Base-by-base conservation (phyloP, 495 filamentous ascomycete genomes). In the Cetradonia linearis region DNA sequence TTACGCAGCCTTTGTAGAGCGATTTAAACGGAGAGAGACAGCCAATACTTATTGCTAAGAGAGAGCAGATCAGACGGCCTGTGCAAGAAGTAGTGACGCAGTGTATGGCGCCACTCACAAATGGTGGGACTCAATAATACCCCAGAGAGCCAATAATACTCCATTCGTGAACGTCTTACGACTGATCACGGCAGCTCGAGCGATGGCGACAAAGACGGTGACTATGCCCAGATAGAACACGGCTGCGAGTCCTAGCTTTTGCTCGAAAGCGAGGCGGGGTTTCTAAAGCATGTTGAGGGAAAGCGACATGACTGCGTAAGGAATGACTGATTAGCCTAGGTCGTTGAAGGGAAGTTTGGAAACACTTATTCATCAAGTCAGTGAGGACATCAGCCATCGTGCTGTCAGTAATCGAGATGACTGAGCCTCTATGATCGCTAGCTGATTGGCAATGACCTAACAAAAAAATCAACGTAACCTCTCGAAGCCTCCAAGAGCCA, bases 1-100 rank as follows among this genome's bases (percentile, higher is more conserved):
- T 11, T 1, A 10, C 20, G 6, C 18, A 14, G 25, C 11, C 25
- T 37, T 3, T 13, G 28, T 70, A 57, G n/a, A 70, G 59, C 11
- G 70, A 67, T 61, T 76, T 76, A 62, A 78, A 75, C 1, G 75
- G 75, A 4, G 76, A 75, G 0, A 78, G 72, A 52, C 76, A 77
- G 18, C 76, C 76, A 25, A 80, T 72, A 10, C 78, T 69, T 20
- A 78, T 69, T 40, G 77, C 77, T 79, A 52, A 14, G 44, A 10
- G 11, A 9, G 33, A 11, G n/a, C 4, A 23, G 5, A 56, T 20
- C 11, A 18, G 10, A 27, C 10, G n/a, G 28, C 44, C 18, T 4
- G 14, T 2, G 27, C 4, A 13, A 55, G 20, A 2, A 30, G 0
- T 3, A 42, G 6, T 20, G 7, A 36, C 5, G n/a, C 13, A n/a